Percentiles rank a stretch among this genome's conserved stretches.
phyloP scores from a whole-genome alignment of 192 early-diverging fungal genomes.

The Mortierella alpina region DNA sequence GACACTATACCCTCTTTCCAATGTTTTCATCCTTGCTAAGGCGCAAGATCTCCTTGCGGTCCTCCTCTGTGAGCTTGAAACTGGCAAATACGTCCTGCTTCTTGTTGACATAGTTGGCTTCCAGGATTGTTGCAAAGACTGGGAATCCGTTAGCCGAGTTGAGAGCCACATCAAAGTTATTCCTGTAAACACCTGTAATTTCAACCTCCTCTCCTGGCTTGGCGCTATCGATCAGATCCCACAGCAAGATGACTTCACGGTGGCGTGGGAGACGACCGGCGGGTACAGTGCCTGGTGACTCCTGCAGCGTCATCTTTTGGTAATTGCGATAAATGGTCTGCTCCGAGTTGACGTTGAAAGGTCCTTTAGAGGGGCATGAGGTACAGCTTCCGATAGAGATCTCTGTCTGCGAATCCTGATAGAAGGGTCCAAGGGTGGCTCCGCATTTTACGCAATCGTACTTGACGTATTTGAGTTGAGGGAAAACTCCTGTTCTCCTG shows the following conservation, averaged over 20 bases:
- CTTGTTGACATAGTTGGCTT: conserved; percentile 94
- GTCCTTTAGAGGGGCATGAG: conserved; percentile 91
- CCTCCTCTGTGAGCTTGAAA: conserved; percentile 91
- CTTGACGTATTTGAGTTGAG: conserved; percentile 97
- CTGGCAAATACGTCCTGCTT: conserved; percentile 90
- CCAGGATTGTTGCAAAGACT: conserved; percentile 95
- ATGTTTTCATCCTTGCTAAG: conserved; percentile 84
- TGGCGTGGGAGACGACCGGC: conserved; percentile 94
- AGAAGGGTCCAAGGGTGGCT: conserved; percentile 89
- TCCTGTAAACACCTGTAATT: conserved; percentile 94
- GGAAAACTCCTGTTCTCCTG: conserved; percentile 93
- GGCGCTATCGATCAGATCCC: conserved; percentile 96
- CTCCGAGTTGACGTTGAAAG: conserved; percentile 91
- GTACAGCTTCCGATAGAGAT: conserved; percentile 86
- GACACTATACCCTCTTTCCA: conserved; percentile 71
- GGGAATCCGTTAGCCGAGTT: conserved; percentile 96
- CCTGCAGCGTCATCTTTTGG: conserved; percentile 95
- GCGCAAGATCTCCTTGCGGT: conserved; percentile 78
- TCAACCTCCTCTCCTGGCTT: conserved; percentile 97
- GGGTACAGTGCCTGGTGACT: conserved; percentile 94
- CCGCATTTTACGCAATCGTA: conserved; percentile 96
- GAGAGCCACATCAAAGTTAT: conserved; percentile 91
- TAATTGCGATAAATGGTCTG: conserved; percentile 98
- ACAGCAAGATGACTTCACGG: conserved; percentile 92
- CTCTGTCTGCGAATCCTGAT: conserved; percentile 91